Evolutionary conservation across 2,329 filamentous ascomycete genomes (phyloP).

Genomic region (Aspergillus pseudoterreus): DNA sequence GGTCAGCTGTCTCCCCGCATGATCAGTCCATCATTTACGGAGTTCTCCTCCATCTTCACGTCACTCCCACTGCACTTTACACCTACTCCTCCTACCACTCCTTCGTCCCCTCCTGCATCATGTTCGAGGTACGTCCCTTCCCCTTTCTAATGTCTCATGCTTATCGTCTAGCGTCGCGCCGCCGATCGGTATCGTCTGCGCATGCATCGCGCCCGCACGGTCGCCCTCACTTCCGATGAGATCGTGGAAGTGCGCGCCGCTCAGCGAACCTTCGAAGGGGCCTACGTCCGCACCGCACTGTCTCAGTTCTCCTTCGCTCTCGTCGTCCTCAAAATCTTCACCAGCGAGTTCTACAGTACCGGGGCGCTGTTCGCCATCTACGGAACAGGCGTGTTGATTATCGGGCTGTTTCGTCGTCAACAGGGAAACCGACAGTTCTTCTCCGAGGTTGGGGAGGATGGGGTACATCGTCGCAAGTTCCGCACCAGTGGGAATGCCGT

Average conservation of each 20-base stretch:
- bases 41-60: no score
- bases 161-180: constrained; percentile 54
- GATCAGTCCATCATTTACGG: no score
- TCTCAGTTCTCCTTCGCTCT: constrained; percentile 94
- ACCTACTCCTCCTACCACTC: no score
- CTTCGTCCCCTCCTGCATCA: constrained; percentile 4
- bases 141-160: neutral
- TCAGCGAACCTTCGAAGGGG: constrained; percentile 94
- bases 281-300: constrained; percentile 90
- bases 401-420: constrained; percentile 79
- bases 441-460: constrained; percentile 53
- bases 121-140: constrained; percentile 26
- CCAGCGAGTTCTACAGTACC: constrained; percentile 90
- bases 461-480: constrained; percentile 59
- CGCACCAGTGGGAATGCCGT: constrained; percentile 65
- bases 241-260: constrained; percentile 92
- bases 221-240: constrained; percentile 76
- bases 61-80: no score
- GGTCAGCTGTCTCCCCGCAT: no score
- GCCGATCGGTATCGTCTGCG: constrained; percentile 74
- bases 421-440: constrained; percentile 96
- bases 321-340: constrained; percentile 95
- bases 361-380: constrained; percentile 95
- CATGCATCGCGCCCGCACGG: constrained; percentile 76
- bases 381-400: constrained; percentile 76